Percentiles rank a stretch among this genome's conserved stretches.
Conservation (phyloP, 2,329 filamentous ascomycete species). For the Calonectria pteridis region DNA sequence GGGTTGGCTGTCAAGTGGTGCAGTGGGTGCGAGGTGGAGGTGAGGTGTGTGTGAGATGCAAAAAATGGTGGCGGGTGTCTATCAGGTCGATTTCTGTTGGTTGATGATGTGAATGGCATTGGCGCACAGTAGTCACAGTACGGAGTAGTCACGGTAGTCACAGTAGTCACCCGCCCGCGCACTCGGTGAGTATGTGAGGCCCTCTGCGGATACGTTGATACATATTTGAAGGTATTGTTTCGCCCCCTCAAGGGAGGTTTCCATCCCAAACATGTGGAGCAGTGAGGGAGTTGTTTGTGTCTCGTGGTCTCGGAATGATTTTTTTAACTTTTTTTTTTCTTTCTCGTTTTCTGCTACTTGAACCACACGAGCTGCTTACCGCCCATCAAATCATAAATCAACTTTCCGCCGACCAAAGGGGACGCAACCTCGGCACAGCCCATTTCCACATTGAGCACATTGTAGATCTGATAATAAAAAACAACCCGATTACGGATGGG, state of each 20-base stretch:
- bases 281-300: background rate
- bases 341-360: background rate
- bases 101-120: background rate
- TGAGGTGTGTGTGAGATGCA: background rate
- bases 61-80: background rate
- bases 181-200: background rate
- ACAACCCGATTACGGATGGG: constrained; percentile 3
- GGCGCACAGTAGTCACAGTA: background rate
- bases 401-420: background rate
- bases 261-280: background rate
- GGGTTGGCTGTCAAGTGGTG: background rate
- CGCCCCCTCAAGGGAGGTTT: background rate
- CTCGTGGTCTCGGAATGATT: background rate
- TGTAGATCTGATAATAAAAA: background rate
- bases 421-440: constrained; percentile 6
- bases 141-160: too few species aligned
- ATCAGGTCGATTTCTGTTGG: background rate
- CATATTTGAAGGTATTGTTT: background rate
- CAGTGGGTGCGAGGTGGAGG: background rate
- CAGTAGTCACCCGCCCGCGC: background rate
- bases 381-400: background rate
- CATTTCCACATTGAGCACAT: constrained; percentile 15
- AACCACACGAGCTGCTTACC: background rate
- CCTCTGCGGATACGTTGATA: background rate
- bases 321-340: background rate